These are phyloP conservation scores for Cenococcum geophilum DNA, from an alignment of 495 filamentous ascomycete species.

Conservation along the genomic window DNA sequence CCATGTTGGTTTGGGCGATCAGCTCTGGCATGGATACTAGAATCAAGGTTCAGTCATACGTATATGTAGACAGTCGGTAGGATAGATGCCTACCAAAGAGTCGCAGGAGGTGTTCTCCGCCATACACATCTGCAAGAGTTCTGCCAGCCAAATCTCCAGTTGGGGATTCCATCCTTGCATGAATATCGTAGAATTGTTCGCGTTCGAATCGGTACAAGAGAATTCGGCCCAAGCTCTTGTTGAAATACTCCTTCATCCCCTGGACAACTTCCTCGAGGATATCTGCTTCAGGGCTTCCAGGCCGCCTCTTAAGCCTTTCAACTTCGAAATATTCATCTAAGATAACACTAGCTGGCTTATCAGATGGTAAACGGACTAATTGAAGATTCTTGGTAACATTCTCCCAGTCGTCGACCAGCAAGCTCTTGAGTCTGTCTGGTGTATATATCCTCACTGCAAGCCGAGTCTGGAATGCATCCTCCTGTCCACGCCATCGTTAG, in stretches of 20 bases:
- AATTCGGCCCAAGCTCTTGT: slow-evolving; percentile 75
- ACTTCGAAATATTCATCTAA: slow-evolving; percentile 68
- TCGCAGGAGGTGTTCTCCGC: slow-evolving; percentile 81
- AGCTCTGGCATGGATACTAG: slow-evolving; percentile 86
- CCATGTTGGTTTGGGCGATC: slow-evolving; percentile 96
- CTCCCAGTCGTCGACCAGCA: slow-evolving; percentile 98
- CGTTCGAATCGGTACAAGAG: slow-evolving; percentile 91
- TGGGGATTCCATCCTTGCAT: slow-evolving; percentile 53
- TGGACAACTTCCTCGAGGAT: slow-evolving; percentile 81
- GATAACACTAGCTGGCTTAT: slow-evolving; percentile 66
- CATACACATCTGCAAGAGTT: slow-evolving; percentile 71
- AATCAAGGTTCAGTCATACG: slow-evolving; percentile 8
- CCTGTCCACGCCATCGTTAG: slow-evolving; percentile 48
- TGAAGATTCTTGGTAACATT: slow-evolving; percentile 91
- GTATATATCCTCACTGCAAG: slow-evolving; percentile 76
- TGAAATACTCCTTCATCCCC: slow-evolving; percentile 86
- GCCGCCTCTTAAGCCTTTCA: slow-evolving; percentile 59
- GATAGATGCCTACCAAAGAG: slow-evolving; percentile 64
- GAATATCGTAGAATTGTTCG: slow-evolving; percentile 68
- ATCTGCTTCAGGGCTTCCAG: slow-evolving; percentile 63
- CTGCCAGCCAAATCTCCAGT: slow-evolving; percentile 57
- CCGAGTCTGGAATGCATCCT: slow-evolving; percentile 72
- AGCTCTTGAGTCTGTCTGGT: slow-evolving; percentile 78
- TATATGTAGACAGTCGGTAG: background rate
- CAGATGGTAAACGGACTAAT: slow-evolving; percentile 75